Percentiles rank a stretch among this genome's conserved stretches.
phyloP scores from a whole-genome alignment of 495 filamentous ascomycete species.

The Xylaria venustula region DNA sequence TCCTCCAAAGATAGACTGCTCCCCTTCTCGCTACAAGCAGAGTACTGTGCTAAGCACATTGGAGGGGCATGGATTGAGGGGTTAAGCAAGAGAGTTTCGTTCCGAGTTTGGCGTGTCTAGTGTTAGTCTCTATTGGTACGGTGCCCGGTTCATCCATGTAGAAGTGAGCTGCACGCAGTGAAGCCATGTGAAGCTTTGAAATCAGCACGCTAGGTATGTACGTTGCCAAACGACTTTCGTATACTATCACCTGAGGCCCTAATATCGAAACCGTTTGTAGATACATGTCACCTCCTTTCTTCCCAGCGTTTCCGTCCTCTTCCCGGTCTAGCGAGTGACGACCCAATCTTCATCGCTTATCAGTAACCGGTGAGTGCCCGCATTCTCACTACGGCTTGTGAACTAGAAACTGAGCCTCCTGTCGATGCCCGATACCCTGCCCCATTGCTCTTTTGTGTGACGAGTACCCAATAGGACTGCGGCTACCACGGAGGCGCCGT shows the following conservation, averaged over 20 bases:
- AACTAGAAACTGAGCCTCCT: slow-evolving; percentile 2
- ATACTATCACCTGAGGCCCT: neutral
- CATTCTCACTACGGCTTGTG: neutral
- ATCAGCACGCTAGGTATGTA: neutral
- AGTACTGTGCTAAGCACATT: slow-evolving; percentile 5
- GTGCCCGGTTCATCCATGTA: slow-evolving; percentile 12
- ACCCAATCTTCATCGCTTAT: neutral
- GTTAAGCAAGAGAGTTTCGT: slow-evolving; percentile 20
- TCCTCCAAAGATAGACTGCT: neutral
- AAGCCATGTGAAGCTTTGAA: slow-evolving; percentile 9
- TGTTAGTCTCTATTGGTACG: slow-evolving; percentile 9
- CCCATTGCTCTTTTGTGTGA: neutral
- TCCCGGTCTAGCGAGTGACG: neutral
- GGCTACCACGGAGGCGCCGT: slow-evolving; percentile 5
- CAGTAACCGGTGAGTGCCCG: neutral
- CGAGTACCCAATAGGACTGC: neutral
- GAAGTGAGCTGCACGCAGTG: slow-evolving; percentile 12
- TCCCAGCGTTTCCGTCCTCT: slow-evolving; percentile 5
- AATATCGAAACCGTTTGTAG: neutral
- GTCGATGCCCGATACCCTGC: neutral
- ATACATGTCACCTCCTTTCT: neutral
- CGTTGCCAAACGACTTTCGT: slow-evolving; percentile 5
- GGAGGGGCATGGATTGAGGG: slow-evolving; percentile 7
- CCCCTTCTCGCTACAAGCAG: neutral
- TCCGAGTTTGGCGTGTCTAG: slow-evolving; percentile 16